Base-by-base conservation (phyloP, 805 yeast species). In the Yamadazyma philogaea region DNA sequence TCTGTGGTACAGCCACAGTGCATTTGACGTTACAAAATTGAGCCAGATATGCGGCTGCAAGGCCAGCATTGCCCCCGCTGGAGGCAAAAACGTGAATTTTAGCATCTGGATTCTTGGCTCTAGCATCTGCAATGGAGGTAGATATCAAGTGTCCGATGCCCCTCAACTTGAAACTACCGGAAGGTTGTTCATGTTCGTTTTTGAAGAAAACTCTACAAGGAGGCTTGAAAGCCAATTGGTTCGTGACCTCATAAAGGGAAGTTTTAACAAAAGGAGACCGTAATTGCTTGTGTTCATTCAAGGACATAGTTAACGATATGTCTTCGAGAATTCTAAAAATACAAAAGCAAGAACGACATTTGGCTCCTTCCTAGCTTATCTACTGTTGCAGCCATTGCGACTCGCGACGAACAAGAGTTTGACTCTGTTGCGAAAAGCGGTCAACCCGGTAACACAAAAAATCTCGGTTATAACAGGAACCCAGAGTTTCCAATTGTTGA, bases 161-260 rank as follows among this genome's bases (percentile, higher is more conserved):
- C 48, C 83, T 62, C 24, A 78, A 61, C 54, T 78, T 78, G 60
- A 78, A 78, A 43, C 79, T 72, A 1, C 82, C 82, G 6, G 80
- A 70, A 7, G 83, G 82, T 51, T 79, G 83, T 31, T 72, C 69
- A 37, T 64, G 68, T 51, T 79, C 83, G 47, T 73, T 70, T 47
- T 78, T 78, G 40, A 77, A 60, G 31, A 67, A 61, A 1, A 77
- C 56, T 12, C 67, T 61, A 48, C 78, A 74, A 33, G 70, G 69
- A 46, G 73, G 56, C 47, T 47, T 46, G 39, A 51, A 30, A 4
- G 66, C 63, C 53, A 69, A 43, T 40, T 51, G 21, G 33, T 59
- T 16, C n/a, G 70, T 56, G 40, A 70, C 68, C 40, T 66, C 74
- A 1, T 64, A 60, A 20, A 74, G 55, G 1, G 75, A 65, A 0